phyloP scores from a whole-genome alignment of 2,329 filamentous ascomycete species.

The Aureobasidium namibiae region DNA sequence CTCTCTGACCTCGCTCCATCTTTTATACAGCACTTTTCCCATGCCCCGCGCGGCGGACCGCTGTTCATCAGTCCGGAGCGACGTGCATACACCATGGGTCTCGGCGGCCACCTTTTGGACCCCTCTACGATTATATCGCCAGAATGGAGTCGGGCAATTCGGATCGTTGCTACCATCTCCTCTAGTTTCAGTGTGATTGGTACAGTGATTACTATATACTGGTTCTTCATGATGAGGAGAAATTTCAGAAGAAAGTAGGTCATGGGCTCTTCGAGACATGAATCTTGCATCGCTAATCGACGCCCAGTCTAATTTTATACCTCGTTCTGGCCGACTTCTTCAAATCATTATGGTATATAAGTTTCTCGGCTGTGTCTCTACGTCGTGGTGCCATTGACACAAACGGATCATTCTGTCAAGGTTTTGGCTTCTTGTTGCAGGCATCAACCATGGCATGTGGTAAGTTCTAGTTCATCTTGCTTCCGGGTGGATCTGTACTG shows the following conservation, averaged over 20 bases:
- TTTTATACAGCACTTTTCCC: background rate
- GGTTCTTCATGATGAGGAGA: constrained; percentile 65
- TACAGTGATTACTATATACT: constrained; percentile 54
- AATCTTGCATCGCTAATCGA: background rate
- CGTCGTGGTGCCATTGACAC: constrained; percentile 42
- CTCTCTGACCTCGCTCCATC: background rate
- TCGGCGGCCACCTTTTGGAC: constrained; percentile 14
- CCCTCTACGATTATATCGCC: constrained; percentile 16
- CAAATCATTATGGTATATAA: constrained; percentile 60
- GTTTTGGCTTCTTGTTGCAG: constrained; percentile 59
- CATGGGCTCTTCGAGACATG: background rate
- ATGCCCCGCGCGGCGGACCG: background rate
- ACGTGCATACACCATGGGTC: constrained; percentile 10
- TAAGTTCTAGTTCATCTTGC: constrained; percentile 21
- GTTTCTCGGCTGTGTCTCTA: constrained; percentile 56
- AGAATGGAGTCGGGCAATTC: constrained; percentile 24
- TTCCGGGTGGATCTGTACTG: background rate
- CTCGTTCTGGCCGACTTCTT: constrained; percentile 65
- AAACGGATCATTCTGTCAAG: constrained; percentile 54
- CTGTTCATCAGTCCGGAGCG: background rate
- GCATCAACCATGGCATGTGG: constrained; percentile 59
- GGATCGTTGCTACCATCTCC: constrained; percentile 27
- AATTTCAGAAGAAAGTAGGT: constrained; percentile 65
- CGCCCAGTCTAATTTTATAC: constrained; percentile 59
- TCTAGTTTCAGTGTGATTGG: constrained; percentile 48